phyloP scores from a whole-genome alignment of 371 early-diverging fungal genomes.

The Entomophthora muscae region DNA sequence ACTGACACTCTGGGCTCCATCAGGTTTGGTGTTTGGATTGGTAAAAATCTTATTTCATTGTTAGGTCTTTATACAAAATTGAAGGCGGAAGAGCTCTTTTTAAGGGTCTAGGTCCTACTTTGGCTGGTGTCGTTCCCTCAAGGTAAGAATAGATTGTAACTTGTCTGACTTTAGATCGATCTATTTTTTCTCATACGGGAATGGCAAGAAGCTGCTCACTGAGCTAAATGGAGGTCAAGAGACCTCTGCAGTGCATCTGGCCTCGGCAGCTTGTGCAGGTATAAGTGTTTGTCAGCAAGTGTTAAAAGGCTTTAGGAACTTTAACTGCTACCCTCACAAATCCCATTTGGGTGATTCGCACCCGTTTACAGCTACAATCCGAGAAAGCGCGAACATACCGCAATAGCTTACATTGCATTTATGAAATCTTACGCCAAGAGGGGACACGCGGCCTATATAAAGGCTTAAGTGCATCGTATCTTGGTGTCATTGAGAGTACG shows the following conservation, averaged over 20 bases:
- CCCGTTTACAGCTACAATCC: conserved; percentile 75
- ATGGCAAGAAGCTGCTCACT: conserved; percentile 60
- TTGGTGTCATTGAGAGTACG: conserved; percentile 71
- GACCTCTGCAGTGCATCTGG: conserved; percentile 56
- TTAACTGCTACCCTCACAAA: conserved; percentile 69
- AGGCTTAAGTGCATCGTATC: conserved; percentile 78
- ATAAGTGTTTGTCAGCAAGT: background rate
- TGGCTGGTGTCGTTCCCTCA: conserved; percentile 86
- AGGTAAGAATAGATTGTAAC: conserved; percentile 22
- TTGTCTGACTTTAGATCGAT: conserved; percentile 40
- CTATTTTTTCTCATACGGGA: conserved; percentile 78
- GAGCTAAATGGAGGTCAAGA: conserved; percentile 57
- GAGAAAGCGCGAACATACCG: conserved; percentile 27
- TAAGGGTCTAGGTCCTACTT: conserved; percentile 82
- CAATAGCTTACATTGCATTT: conserved; percentile 57
- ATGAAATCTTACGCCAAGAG: conserved; percentile 49
- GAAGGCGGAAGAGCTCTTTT: conserved; percentile 81
- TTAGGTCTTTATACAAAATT: conserved; percentile 41
- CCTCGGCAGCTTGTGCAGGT: conserved; percentile 74
- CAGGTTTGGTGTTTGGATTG: conserved; percentile 2
- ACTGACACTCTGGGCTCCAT: conserved; percentile 18
- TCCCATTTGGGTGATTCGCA: conserved; percentile 94
- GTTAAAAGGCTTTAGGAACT: conserved; percentile 18
- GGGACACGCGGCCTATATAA: conserved; percentile 70
- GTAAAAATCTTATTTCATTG: background rate